These are phyloP conservation scores for Schoenoplectus tabernaemontani DNA, from an alignment of 202 grass and related monocot species.

Conservation along the genomic window DNA sequence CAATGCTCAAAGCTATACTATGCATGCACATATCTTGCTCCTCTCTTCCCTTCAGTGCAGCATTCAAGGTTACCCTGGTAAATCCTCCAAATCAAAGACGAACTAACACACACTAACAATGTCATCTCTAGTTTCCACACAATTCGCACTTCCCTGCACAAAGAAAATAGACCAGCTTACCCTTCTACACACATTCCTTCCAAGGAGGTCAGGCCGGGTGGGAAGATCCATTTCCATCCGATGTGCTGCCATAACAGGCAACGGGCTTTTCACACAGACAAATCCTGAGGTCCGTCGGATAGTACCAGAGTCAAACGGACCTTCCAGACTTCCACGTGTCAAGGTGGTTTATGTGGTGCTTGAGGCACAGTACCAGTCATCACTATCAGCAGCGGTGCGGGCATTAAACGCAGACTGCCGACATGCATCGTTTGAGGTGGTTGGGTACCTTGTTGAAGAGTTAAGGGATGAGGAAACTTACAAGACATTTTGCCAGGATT, in stretches of 20 bases:
- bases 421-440: constrained; percentile 69
- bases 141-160: constrained; percentile 48
- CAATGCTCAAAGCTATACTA: no score
- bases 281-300: constrained; percentile 87
- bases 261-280: constrained; percentile 92
- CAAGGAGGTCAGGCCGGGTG: constrained; percentile 11
- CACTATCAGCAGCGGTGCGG: constrained; percentile 62
- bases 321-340: constrained; percentile 45
- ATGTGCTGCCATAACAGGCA: constrained; percentile 52
- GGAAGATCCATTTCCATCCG: constrained; percentile 20
- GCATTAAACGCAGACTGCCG: constrained; percentile 57
- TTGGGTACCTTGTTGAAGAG: constrained; percentile 90
- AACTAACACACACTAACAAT: constrained; percentile 29
- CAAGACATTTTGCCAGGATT: constrained; percentile 59
- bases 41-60: constrained; percentile 7
- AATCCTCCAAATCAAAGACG: constrained; percentile 8
- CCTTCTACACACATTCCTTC: constrained; percentile 62
- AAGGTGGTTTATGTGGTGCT: constrained; percentile 96
- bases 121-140: constrained; percentile 75
- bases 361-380: constrained; percentile 98
- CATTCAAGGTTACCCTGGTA: neutral
- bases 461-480: constrained; percentile 70
- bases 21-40: constrained; percentile 13
- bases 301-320: constrained; percentile 17
- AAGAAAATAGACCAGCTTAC: constrained; percentile 31